A percentile compares a stretch with the other conserved stretches of the same genome.
These are phyloP conservation scores for Digitaria exilis DNA, from an alignment of 202 grass and related monocot species.

Conservation along the genomic window DNA sequence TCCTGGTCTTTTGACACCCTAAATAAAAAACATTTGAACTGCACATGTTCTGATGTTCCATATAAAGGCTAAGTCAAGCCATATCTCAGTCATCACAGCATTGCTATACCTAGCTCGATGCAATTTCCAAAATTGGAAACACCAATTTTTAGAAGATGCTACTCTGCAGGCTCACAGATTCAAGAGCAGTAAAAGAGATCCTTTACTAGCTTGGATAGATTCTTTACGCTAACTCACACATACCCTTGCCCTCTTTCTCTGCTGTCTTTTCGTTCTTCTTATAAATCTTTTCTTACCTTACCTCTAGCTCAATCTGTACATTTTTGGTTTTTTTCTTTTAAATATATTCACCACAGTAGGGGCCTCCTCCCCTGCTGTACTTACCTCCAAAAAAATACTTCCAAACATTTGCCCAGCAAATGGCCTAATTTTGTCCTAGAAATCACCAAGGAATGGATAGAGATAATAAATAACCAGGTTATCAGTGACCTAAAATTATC, in stretches of 20 bases:
- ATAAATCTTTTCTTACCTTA: too few relatives aligned
- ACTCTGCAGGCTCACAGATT: background rate
- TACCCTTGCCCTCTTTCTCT: too few relatives aligned
- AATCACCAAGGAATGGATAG: background rate
- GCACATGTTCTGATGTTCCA: background rate
- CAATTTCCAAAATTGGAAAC: too few relatives aligned
- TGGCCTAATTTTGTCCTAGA: conserved; percentile 11
- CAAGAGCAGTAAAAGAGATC: background rate
- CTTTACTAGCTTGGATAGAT: background rate
- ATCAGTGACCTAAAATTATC: conserved; percentile 4
- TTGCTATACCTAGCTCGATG: conserved; percentile 3
- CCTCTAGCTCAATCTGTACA: too few relatives aligned
- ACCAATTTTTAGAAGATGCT: background rate
- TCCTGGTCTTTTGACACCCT: background rate
- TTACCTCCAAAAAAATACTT: too few relatives aligned
- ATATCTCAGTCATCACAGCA: background rate
- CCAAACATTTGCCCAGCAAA: conserved; percentile 9
- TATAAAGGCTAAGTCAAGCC: conserved; percentile 12
- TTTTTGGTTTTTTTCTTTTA: too few relatives aligned
- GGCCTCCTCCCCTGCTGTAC: too few relatives aligned
- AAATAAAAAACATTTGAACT: background rate
- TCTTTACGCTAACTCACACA: background rate
- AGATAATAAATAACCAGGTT: background rate
- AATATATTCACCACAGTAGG: too few relatives aligned
- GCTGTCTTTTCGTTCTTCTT: too few relatives aligned